Conservation (phyloP, 345 rosid genomes). For the Dipteronia sinensis region DNA sequence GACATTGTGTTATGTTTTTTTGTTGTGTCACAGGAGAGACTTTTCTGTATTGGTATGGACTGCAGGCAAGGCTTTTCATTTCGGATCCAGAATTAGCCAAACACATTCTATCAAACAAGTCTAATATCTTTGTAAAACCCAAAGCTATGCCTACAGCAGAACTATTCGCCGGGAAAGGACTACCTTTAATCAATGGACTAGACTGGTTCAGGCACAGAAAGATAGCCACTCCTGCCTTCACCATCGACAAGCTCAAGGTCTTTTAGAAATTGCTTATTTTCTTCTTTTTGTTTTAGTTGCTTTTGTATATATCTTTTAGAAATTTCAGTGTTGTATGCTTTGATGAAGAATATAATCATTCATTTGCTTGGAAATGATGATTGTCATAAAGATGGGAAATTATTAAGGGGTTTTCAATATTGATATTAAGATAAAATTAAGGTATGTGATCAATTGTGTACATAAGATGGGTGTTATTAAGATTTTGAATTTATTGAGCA, state of each 20-base stretch:
- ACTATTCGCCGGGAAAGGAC: conserved; percentile 41
- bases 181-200: conserved; percentile 33
- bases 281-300: no score
- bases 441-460: neutral
- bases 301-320: no score
- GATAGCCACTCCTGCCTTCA: conserved; percentile 50
- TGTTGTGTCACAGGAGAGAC: conserved; percentile 35
- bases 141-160: conserved; percentile 13
- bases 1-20: neutral
- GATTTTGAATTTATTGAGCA: neutral
- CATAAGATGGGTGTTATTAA: neutral
- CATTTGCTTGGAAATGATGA: neutral
- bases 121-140: conserved; percentile 37
- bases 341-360: neutral
- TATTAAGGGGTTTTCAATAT: neutral
- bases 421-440: neutral
- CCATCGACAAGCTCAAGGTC: conserved; percentile 52
- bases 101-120: conserved; percentile 43
- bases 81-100: conserved; percentile 46
- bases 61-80: conserved; percentile 39
- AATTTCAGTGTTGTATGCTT: no score
- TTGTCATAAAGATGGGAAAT: neutral
- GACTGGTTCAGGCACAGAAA: conserved; percentile 47
- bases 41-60: conserved; percentile 49
- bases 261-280: no score